Evolutionary conservation across 1,284 basidiomycete species (phyloP), one percentile per base, ranked within the genome.

Genomic region (Mycena citricolor): DNA sequence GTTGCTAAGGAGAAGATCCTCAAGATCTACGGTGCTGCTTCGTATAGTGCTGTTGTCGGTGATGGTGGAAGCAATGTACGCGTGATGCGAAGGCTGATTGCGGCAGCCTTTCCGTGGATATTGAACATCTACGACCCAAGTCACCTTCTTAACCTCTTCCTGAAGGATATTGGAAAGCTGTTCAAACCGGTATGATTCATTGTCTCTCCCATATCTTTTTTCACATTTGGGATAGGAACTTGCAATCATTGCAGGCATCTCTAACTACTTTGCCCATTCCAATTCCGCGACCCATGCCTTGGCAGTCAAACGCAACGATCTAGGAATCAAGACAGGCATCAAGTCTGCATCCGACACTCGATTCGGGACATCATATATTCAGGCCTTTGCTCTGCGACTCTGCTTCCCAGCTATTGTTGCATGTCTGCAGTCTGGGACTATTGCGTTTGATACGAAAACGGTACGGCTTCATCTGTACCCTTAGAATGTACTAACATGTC

Each of bases 61-160:
- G 42, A 44, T 22, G 47, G 47, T 2, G 42, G 36, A 12, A 14
- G 42, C 2, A 49, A 49, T 33, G 38, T 49, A n/a, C 37, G 47
- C 1, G 24, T 19, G 2, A 31, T 33, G 6, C 32, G 39, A 20
- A 30, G 25, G 21, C 14, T 32, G 13, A 25, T 51, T n/a, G n/a
- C n/a, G 4, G 19, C 10, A 19, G 19, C 25, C 17, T 46, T 31
- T 17, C 23, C 12, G n/a, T 49, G 47, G 46, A 48, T 49, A 28
- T 12, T 52, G n/a, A 45, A 49, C 25, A 42, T 48, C 14, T 52
- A 48, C 26, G 50, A 52, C 31, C 50, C 46, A 6, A 47, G 45
- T 28, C 50, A 52, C 22, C 47, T 47, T 24, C 47, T 52, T 11
- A 52, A 49, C 34, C 19, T 52, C 23, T 42, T 45, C 17, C 38